phyloP scores from a whole-genome alignment of 139 green algal genomes.

The Diplosphaera chodatii region DNA sequence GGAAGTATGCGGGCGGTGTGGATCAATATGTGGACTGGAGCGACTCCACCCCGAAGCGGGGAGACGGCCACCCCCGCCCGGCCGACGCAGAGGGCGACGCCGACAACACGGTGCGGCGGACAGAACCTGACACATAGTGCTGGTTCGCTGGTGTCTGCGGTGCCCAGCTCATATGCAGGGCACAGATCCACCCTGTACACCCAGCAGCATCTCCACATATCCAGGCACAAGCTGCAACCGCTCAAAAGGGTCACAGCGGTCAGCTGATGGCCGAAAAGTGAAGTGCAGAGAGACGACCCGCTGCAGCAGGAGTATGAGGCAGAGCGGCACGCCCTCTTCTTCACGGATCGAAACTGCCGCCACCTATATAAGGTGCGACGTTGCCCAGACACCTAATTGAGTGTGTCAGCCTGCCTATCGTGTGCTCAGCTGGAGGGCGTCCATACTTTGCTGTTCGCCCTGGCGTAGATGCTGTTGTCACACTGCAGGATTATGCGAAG shows the following conservation, averaged over 20 bases:
- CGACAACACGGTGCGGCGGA: background rate
- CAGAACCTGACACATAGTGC: no score
- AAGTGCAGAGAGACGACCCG: conserved; percentile 6
- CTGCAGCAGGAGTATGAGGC: conserved; percentile 28
- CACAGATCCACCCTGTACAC: no score
- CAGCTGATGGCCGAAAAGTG: no score
- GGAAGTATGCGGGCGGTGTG: conserved; percentile 50
- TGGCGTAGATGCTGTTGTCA: background rate
- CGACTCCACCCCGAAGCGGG: conserved; percentile 20
- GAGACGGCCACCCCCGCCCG: conserved; percentile 7
- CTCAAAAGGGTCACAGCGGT: no score
- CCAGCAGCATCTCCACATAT: no score
- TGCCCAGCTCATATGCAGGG: no score
- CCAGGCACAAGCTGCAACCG: no score
- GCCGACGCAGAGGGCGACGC: conserved; percentile 27
- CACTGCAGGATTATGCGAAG: conserved; percentile 26
- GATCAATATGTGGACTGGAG: conserved; percentile 66
- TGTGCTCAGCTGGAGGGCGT: no score
- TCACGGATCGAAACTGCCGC: conserved; percentile 34
- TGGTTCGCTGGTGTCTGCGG: no score
- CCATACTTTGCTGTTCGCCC: no score
- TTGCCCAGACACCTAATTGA: no score
- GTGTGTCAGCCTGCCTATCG: no score
- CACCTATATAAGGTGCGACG: conserved; percentile 39
- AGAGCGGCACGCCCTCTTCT: conserved; percentile 59